Evolutionary conservation across 1,284 basidiomycete species (phyloP).

Genomic region (Phellopilus nigrolimitatus): DNA sequence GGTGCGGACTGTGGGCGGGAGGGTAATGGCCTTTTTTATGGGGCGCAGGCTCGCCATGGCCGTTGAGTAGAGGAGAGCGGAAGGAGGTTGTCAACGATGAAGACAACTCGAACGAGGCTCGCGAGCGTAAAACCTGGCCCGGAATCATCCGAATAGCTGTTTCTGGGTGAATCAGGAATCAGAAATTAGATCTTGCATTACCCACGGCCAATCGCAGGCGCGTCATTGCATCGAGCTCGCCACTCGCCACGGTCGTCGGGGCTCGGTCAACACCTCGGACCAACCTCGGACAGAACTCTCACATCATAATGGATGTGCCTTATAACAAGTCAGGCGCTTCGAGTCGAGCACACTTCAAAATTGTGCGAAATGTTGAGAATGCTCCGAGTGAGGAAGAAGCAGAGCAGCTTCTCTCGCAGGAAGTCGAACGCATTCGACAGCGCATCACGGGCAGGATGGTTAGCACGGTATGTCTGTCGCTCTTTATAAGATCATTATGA

Average conservation of each 20-base stretch:
- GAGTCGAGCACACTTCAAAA: slow-evolving; percentile 63
- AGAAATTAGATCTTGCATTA: too few relatives aligned
- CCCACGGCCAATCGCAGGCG: slow-evolving; percentile 14
- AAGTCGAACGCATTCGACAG: slow-evolving; percentile 51
- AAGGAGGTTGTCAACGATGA: slow-evolving; percentile 1
- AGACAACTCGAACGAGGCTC: slow-evolving; percentile 7
- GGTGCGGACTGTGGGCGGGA: slow-evolving; percentile 76
- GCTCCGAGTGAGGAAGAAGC: slow-evolving; percentile 50
- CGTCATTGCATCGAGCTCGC: slow-evolving; percentile 8
- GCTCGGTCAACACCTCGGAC: not conserved
- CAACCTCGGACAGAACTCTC: not conserved
- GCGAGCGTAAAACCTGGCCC: slow-evolving; percentile 13
- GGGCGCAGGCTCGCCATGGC: slow-evolving; percentile 64
- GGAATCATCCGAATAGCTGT: not conserved
- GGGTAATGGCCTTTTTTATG: slow-evolving; percentile 76
- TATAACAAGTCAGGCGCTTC: slow-evolving; percentile 71
- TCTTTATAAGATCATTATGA: slow-evolving; percentile 6
- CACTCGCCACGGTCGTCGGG: not conserved
- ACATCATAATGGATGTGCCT: slow-evolving; percentile 69
- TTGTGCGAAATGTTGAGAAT: slow-evolving; percentile 66
- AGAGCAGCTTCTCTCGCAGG: slow-evolving; percentile 51
- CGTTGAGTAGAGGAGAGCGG: slow-evolving; percentile 11
- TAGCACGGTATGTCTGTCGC: slow-evolving; percentile 42
- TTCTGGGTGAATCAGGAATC: not conserved
- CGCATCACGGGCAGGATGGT: slow-evolving; percentile 44